These are phyloP conservation scores for Dalbergia cultrata DNA, from an alignment of 306 rosid species.

Conservation along the genomic window DNA sequence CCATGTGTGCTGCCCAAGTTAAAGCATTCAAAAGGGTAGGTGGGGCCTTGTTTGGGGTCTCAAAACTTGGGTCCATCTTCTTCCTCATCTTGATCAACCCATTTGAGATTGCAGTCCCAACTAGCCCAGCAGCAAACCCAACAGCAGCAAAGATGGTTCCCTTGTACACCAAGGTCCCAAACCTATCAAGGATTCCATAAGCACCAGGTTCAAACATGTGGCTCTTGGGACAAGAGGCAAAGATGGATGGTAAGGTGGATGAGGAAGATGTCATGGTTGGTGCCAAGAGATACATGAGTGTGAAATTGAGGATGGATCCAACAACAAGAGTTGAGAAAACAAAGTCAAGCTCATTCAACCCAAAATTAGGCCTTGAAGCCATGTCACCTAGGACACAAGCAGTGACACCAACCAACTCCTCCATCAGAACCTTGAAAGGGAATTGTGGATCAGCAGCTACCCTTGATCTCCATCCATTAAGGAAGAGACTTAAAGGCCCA, in stretches of 20 bases:
- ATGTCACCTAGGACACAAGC: constrained; percentile 94
- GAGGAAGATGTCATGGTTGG: constrained; percentile 69
- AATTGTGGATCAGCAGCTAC: constrained; percentile 99
- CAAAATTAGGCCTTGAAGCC: constrained; percentile 97
- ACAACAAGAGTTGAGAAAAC: constrained; percentile 97
- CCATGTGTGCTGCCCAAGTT: constrained; percentile 97
- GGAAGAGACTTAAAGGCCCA: constrained; percentile 71
- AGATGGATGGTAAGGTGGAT: constrained; percentile 65
- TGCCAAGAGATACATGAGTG: constrained; percentile 91
- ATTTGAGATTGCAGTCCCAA: constrained; percentile 83
- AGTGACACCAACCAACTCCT: constrained; percentile 88
- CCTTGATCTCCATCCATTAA: constrained; percentile 92
- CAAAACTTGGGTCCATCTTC: constrained; percentile 88
- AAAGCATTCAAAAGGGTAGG: constrained; percentile 80
- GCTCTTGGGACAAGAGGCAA: constrained; percentile 79
- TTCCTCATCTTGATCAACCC: constrained; percentile 82
- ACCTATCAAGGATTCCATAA: constrained; percentile 56
- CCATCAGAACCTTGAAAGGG: constrained; percentile 96
- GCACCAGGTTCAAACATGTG: constrained; percentile 97
- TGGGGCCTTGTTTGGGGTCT: constrained; percentile 88
- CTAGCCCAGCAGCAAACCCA: constrained; percentile 85
- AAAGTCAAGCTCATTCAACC: constrained; percentile 94
- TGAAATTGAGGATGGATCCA: constrained; percentile 89
- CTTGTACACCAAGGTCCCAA: constrained; percentile 83
- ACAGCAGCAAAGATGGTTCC: constrained; percentile 80